Evolutionary conservation across 257 asterid species (phyloP), one percentile per base, ranked within the genome.

Genomic region (Handroanthus guayacan): DNA sequence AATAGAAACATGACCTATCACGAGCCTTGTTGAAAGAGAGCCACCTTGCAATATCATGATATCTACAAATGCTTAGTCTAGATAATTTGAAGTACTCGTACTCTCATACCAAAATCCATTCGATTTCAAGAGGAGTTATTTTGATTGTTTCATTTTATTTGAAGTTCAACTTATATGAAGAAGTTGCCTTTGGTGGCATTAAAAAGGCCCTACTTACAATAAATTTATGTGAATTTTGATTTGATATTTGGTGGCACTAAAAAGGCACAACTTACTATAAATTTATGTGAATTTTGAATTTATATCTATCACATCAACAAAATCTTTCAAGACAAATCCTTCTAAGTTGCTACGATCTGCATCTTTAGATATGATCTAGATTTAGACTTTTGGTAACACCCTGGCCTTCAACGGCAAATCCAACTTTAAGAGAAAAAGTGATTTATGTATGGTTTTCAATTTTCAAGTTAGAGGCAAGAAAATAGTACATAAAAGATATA

Each of bases 391-490:
- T 5, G 1, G 8, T 41, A 41, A 41, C 7, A 41, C 8, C 45
- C 45, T 3, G 5, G 45, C 31, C 25, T 25, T 20, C 64, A 8
- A 10, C 39, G 39, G 39, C 64, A 11, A 25, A 58, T 20, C 16
- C 41, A 60, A 31, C 2, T 2, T 13, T 9, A 2, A 25, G 16
- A 58, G 65, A 13, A 50, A 54, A 17, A 52, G 10, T 36, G 3
- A 36, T 9, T 13, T 11, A 69, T 13, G 36, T 11, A 12, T 3
- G 13, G 6, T 3, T 51, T 52, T 36, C 2, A 13, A 0, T 11
- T 47, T 68, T 71, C 20, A 64, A 18, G 17, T n/a, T 41, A 64
- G 37, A 41, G 70, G 52, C 54, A 3, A 41, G 52, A 41, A 58
- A 58, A 58, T 58, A 64, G 31, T 25, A 25, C 31, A 25, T 25